Conservation (phyloP, 495 filamentous ascomycete species). For the Chaetomium fimeti region DNA sequence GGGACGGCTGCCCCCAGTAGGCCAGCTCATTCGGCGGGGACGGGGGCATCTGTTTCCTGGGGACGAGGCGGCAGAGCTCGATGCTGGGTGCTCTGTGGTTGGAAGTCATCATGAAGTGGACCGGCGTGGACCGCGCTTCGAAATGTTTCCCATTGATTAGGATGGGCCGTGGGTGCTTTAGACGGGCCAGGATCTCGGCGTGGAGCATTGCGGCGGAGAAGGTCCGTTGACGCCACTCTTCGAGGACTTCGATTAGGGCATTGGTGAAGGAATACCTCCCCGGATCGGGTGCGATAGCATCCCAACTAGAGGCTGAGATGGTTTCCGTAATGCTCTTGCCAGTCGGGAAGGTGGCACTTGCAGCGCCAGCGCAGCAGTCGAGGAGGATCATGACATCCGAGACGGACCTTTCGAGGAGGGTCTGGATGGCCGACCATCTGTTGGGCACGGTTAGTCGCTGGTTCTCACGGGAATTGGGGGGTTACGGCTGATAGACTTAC, state of each 20-base stretch:
- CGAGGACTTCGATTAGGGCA: constrained; percentile 51
- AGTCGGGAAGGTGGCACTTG: constrained; percentile 49
- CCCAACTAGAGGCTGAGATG: constrained; percentile 54
- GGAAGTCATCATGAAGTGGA: constrained; percentile 55
- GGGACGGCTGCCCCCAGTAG: constrained; percentile 16
- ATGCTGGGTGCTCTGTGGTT: constrained; percentile 54
- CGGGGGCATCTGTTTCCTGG: constrained; percentile 31
- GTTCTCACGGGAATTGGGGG: neutral
- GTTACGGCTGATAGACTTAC: neutral
- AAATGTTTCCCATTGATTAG: constrained; percentile 50
- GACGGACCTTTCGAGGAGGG: constrained; percentile 50
- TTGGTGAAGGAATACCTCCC: constrained; percentile 54
- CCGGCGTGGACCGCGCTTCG: constrained; percentile 50
- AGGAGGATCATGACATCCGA: constrained; percentile 55
- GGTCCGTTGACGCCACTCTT: constrained; percentile 47
- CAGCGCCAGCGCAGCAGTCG: constrained; percentile 54
- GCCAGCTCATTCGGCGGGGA: constrained; percentile 36
- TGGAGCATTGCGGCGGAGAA: constrained; percentile 55
- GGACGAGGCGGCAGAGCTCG: constrained; percentile 43
- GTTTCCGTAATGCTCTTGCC: constrained; percentile 53
- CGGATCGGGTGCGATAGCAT: constrained; percentile 52
- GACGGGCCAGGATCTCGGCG: constrained; percentile 50
- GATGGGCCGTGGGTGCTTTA: constrained; percentile 53
- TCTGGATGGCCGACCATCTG: constrained; percentile 55
- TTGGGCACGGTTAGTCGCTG: constrained; percentile 1